Percentiles rank a stretch among this genome's conserved stretches.
phyloP scores from a whole-genome alignment of 2,329 filamentous ascomycete species.

The Aspergillus oerlinghausenensis region DNA sequence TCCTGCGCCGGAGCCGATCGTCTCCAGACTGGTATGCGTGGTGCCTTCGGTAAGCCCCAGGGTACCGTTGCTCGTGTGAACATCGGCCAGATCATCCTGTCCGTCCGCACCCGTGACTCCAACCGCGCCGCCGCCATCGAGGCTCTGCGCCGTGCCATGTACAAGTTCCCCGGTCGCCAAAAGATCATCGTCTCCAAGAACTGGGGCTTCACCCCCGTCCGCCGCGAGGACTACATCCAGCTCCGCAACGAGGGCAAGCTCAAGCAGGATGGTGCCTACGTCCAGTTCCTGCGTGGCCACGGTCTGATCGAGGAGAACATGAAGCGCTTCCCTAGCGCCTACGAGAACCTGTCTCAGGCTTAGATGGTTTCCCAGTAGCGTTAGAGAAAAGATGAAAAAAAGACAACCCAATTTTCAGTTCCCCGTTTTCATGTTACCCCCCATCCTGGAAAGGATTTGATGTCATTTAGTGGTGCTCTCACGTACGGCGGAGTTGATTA shows the following conservation, averaged over 20 bases:
- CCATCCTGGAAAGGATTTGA: background rate
- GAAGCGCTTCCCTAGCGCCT: slow-evolving; percentile 90
- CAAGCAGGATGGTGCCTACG: slow-evolving; percentile 97
- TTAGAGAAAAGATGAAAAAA: slow-evolving; percentile 12
- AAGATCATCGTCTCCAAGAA: slow-evolving; percentile 99
- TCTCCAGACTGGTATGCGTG: slow-evolving; percentile 99
- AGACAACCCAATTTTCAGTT: slow-evolving; percentile 2
- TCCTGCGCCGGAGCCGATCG: slow-evolving; percentile 99
- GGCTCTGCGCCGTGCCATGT: slow-evolving; percentile 97
- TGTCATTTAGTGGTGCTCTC: slow-evolving; percentile 9
- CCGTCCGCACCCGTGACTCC: slow-evolving; percentile 91
- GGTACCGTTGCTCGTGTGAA: slow-evolving; percentile 99
- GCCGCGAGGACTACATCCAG: slow-evolving; percentile 94
- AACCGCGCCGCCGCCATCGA: slow-evolving; percentile 92
- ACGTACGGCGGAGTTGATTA: slow-evolving; percentile 12
- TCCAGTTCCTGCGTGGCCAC: slow-evolving; percentile 97
- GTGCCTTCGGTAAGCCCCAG: slow-evolving; percentile 99
- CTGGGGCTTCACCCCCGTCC: slow-evolving; percentile 99
- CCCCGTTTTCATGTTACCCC: slow-evolving; percentile 4
- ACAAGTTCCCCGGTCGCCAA: slow-evolving; percentile 99
- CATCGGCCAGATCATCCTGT: slow-evolving; percentile 99
- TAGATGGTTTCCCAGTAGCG: slow-evolving; percentile 30
- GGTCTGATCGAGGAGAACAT: slow-evolving; percentile 83
- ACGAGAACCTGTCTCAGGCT: slow-evolving; percentile 43
- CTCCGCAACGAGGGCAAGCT: slow-evolving; percentile 90